Evolutionary conservation across 1,139 yeast species (phyloP).

Genomic region (Geotrichum cucujoidarum): DNA sequence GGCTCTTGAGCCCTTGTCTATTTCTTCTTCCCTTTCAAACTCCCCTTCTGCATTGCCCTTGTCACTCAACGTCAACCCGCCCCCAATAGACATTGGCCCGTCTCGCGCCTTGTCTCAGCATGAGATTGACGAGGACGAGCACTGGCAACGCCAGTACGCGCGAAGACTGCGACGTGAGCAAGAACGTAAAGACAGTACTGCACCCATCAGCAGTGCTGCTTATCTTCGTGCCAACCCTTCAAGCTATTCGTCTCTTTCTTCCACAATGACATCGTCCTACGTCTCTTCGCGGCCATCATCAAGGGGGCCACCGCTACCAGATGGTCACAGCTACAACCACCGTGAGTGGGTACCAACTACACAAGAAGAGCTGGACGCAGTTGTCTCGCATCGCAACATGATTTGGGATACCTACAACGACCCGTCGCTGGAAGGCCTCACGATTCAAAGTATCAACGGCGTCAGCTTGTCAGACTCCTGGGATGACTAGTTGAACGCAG

Average conservation of each 20-base stretch:
- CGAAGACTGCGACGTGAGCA: slow-evolving; percentile 9
- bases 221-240: not conserved
- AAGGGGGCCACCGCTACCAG: not conserved
- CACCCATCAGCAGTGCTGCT: not conserved
- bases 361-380: not conserved
- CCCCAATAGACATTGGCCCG: not conserved
- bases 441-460: slow-evolving; percentile 17
- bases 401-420: slow-evolving; percentile 19
- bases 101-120: not conserved
- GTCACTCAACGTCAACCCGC: not conserved
- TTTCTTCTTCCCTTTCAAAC: slow-evolving; percentile 1
- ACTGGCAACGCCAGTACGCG: slow-evolving; percentile 10
- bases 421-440: slow-evolving; percentile 17
- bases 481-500: slow-evolving; percentile 11
- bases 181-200: slow-evolving; percentile 3
- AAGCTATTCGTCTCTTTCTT: not conserved
- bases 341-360: not conserved
- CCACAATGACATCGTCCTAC: not conserved
- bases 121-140: slow-evolving; percentile 5
- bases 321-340: not conserved
- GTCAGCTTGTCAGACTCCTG: slow-evolving; percentile 9
- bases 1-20: slow-evolving; percentile 1
- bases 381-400: not conserved
- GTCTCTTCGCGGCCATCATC: not conserved
- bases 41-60: not conserved